Conservation (phyloP, 1,284 basidiomycete genomes). For the Tylopilus sp. region DNA sequence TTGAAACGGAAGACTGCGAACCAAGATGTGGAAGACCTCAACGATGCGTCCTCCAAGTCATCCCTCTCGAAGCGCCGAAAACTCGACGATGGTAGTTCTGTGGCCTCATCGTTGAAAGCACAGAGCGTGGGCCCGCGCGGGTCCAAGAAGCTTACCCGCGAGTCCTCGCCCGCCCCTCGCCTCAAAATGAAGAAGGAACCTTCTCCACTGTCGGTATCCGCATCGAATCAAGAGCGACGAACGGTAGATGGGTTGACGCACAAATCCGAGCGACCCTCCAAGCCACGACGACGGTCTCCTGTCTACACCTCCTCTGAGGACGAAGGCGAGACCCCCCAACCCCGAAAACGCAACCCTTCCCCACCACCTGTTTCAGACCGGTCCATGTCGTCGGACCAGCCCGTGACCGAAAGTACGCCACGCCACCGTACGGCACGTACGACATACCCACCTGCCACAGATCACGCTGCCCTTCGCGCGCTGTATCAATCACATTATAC, state of each 20-base stretch:
- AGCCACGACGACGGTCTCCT: conserved; percentile 41
- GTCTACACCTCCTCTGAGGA: conserved; percentile 63
- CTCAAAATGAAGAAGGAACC: conserved; percentile 37
- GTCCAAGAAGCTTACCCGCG: conserved; percentile 32
- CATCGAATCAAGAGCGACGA: conserved; percentile 20
- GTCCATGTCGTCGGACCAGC: conserved; percentile 28
- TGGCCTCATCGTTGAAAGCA: conserved; percentile 15
- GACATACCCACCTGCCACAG: conserved; percentile 40
- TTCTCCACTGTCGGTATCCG: conserved; percentile 19
- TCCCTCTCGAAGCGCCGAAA: conserved; percentile 39
- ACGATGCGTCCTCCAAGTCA: conserved; percentile 16
- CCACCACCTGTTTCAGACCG: conserved; percentile 29
- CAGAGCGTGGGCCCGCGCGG: conserved; percentile 25
- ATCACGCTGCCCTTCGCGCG: conserved; percentile 46
- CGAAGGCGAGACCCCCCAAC: conserved; percentile 39
- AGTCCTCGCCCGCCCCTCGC: conserved; percentile 23
- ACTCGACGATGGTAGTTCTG: conserved; percentile 30
- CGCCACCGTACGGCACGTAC: conserved; percentile 26
- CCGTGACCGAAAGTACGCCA: conserved; percentile 9
- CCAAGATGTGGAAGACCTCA: conserved; percentile 26
- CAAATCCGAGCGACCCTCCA: conserved; percentile 27
- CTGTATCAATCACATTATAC: conserved; percentile 49
- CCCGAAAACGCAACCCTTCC: conserved; percentile 25
- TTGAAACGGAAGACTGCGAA: conserved; percentile 37
- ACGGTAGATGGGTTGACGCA: conserved; percentile 19